Conservation (phyloP, 140 eudicot species). For the Flaveria floridana region DNA sequence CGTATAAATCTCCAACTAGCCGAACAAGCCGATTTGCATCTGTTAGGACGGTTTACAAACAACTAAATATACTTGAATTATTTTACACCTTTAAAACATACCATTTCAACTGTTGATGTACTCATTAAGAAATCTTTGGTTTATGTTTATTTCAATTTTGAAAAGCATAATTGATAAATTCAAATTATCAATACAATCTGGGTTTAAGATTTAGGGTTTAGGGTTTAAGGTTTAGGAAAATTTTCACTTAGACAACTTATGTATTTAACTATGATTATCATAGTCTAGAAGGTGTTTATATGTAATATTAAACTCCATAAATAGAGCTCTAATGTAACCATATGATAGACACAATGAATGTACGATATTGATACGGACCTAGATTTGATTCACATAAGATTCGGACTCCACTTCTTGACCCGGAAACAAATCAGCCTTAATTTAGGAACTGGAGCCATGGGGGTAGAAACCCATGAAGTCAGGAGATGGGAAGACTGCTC, state of each 20-base stretch:
- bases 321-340: not conserved
- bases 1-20: not conserved
- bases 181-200: not conserved
- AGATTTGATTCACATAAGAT: no score
- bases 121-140: no score
- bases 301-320: not conserved
- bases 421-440: no score
- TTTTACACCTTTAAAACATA: no score
- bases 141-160: not conserved
- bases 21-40: not conserved
- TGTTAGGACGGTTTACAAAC: not conserved
- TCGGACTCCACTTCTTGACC: no score
- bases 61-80: not conserved
- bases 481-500: no score
- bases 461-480: no score
- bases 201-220: no score
- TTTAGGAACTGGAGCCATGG: no score
- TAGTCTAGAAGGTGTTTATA: not conserved
- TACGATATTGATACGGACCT: no score
- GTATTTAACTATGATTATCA: no score
- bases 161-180: not conserved
- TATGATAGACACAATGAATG: not conserved
- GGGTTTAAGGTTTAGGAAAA: not conserved
- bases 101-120: no score
- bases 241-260: conserved; percentile 3